Conservation (phyloP, 2,329 filamentous ascomycete species). For the Tolypocladium endophyticum region DNA sequence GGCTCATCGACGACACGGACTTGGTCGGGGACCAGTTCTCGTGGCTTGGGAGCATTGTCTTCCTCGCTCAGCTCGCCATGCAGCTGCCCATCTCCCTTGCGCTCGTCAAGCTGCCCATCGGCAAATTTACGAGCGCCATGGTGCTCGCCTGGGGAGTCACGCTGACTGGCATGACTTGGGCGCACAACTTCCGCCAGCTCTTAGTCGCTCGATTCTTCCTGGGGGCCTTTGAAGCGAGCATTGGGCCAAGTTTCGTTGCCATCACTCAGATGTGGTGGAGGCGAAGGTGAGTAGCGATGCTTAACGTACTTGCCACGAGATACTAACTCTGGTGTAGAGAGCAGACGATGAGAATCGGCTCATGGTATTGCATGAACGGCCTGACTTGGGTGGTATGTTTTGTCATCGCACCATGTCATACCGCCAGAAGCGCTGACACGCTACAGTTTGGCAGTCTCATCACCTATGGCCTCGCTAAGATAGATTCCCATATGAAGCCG, state of each 20-base stretch:
- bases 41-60: conserved; percentile 52
- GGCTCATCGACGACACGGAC: conserved; percentile 45
- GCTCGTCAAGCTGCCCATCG: conserved; percentile 49
- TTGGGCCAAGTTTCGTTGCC: conserved; percentile 41
- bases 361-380: conserved; percentile 53
- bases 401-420: conserved; percentile 1
- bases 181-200: conserved; percentile 35
- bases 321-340: conserved; percentile 24
- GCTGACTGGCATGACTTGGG: conserved; percentile 40
- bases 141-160: conserved; percentile 45
- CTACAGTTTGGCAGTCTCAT: conserved; percentile 39
- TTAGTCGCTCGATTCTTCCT: conserved; percentile 44
- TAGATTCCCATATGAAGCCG: conserved; percentile 30
- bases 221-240: conserved; percentile 42
- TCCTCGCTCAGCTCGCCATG: conserved; percentile 48
- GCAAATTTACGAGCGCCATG: conserved; percentile 48
- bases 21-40: conserved; percentile 47
- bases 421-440: conserved; percentile 4
- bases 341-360: conserved; percentile 44
- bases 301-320: too few relatives aligned
- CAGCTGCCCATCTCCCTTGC: conserved; percentile 45
- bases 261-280: conserved; percentile 55
- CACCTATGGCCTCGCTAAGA: conserved; percentile 48
- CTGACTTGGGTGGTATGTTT: conserved; percentile 39
- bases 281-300: conserved; percentile 21